Evolutionary conservation across 208 protist species (phyloP).

Genomic region (Kentomonas sorsogonicus): DNA sequence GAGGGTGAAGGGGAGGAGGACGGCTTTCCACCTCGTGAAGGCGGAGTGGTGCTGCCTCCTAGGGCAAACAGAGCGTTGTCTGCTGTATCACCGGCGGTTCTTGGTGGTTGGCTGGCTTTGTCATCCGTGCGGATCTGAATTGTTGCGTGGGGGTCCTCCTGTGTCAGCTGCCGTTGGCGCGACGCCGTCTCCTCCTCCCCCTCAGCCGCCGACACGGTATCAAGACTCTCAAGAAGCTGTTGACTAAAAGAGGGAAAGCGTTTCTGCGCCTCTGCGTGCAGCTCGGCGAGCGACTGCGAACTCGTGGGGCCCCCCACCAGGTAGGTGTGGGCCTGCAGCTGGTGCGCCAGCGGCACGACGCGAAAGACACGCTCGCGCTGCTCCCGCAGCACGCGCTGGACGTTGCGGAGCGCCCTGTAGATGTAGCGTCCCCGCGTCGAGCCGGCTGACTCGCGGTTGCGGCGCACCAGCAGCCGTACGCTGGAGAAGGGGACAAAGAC

Average conservation of each 20-base stretch:
- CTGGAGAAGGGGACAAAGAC: conserved; percentile 72
- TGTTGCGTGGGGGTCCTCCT: no score
- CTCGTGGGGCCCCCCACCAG: conserved; percentile 41
- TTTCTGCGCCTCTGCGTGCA: conserved; percentile 41
- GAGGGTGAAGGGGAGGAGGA: no score
- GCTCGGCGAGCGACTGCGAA: conserved; percentile 33
- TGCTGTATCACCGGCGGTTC: no score
- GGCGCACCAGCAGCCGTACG: conserved; percentile 63
- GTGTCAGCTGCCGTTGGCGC: neutral
- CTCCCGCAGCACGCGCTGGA: conserved; percentile 25
- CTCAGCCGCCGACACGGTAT: neutral
- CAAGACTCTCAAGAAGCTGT: conserved; percentile 3
- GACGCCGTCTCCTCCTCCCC: neutral
- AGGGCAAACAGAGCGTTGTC: no score
- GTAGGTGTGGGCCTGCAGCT: conserved; percentile 75
- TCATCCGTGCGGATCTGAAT: no score
- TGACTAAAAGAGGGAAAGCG: conserved; percentile 8
- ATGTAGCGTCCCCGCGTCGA: conserved; percentile 60
- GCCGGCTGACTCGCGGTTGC: conserved; percentile 39
- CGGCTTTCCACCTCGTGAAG: no score
- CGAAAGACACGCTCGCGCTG: conserved; percentile 50
- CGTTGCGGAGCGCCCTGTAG: conserved; percentile 34
- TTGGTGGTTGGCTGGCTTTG: no score
- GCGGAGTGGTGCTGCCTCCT: no score
- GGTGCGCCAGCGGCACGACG: conserved; percentile 69